phyloP scores from a whole-genome alignment of 2,329 filamentous ascomycete genomes.

The Thermochaetoides dissita region DNA sequence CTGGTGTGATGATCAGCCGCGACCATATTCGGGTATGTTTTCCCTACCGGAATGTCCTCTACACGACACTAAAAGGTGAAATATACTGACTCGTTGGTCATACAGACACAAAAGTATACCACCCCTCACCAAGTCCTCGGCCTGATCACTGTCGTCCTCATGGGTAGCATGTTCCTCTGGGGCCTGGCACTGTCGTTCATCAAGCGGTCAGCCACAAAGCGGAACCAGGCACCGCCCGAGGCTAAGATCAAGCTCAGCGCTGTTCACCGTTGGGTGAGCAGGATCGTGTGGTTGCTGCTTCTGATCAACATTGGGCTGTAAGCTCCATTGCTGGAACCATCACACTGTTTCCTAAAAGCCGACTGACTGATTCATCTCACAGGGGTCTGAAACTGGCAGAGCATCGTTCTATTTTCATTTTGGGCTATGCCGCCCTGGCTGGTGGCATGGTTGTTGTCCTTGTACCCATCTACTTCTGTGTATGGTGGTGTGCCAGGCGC shows the following conservation, averaged over 20 bases:
- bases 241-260: conserved; percentile 3
- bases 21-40: conserved; percentile 11
- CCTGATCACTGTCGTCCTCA: conserved; percentile 12
- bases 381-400: conserved; percentile 16
- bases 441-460: conserved; percentile 11
- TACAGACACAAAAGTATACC: conserved; percentile 13
- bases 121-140: conserved; percentile 17
- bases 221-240: conserved; percentile 9
- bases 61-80: too few species aligned
- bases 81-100: too few species aligned
- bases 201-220: conserved; percentile 7
- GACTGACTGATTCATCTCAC: too few species aligned
- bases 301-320: conserved; percentile 16
- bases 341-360: too few species aligned
- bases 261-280: conserved; percentile 13
- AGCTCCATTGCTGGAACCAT: conserved; percentile 4
- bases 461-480: conserved; percentile 11
- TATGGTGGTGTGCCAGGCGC: conserved; percentile 11
- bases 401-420: conserved; percentile 8
- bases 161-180: conserved; percentile 12
- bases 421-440: conserved; percentile 14
- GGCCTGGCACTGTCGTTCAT: conserved; percentile 10
- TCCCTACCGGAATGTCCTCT: too few species aligned
- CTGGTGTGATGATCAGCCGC: conserved; percentile 12
- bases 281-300: conserved; percentile 15